These are phyloP conservation scores for Cordyceps cicadae DNA, from an alignment of 2,329 filamentous ascomycete species.

Conservation along the genomic window DNA sequence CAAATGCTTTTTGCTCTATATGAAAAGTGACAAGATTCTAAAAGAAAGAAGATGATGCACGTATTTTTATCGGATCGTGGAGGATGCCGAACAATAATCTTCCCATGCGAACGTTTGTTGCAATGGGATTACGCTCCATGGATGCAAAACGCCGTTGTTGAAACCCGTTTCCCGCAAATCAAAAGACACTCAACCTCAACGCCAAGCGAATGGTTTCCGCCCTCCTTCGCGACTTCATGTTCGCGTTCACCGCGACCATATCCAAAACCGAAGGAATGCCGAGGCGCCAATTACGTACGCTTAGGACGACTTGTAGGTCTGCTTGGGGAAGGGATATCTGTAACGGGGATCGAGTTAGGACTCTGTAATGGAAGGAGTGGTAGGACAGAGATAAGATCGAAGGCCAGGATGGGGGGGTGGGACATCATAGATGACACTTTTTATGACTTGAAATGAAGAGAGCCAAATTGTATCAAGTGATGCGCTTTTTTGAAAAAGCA, in stretches of 20 bases:
- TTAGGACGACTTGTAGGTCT: slow-evolving; percentile 54
- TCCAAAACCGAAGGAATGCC: slow-evolving; percentile 13
- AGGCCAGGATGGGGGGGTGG: not conserved
- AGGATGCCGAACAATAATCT: slow-evolving; percentile 27
- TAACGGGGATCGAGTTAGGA: slow-evolving; percentile 9
- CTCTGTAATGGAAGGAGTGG: not conserved
- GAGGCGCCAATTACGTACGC: slow-evolving; percentile 9
- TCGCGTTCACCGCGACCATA: slow-evolving; percentile 8
- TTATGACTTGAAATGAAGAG: slow-evolving; percentile 11
- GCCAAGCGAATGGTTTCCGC: slow-evolving; percentile 23
- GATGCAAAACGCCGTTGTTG: slow-evolving; percentile 44
- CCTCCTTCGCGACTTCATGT: not conserved
- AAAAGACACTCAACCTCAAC: slow-evolving; percentile 28
- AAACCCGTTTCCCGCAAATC: slow-evolving; percentile 38
- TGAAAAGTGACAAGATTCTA: not conserved
- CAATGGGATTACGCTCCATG: slow-evolving; percentile 16
- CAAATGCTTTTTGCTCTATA: slow-evolving; percentile 4
- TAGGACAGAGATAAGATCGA: not conserved
- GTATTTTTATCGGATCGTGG: slow-evolving; percentile 30
- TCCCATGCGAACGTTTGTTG: slow-evolving; percentile 3
- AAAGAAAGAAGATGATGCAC: slow-evolving; percentile 5
- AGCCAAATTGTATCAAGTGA: not conserved
- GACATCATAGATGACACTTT: slow-evolving; percentile 1
- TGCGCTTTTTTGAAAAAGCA: not conserved
- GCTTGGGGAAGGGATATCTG: slow-evolving; percentile 77